Base-by-base conservation (phyloP, 345 rosid genomes). In the Dimocarpus longan region DNA sequence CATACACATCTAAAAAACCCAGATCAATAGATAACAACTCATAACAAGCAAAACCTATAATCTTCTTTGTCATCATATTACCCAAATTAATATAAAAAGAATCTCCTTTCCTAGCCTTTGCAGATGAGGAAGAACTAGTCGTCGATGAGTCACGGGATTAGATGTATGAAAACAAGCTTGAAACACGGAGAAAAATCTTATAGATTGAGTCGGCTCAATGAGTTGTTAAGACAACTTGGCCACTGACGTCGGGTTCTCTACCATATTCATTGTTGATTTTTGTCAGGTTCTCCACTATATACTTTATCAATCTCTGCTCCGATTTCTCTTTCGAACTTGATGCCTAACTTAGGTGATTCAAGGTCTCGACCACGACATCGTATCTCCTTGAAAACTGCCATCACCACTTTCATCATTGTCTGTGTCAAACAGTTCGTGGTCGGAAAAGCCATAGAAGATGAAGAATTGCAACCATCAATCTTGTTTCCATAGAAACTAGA, bases 111-210 rank as follows among this genome's bases (percentile, higher is more conserved):
- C 32, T 28, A 28, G 2, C 32, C 32, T 28, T 28, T 28, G 32
- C 32, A 28, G 32, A 28, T 28, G 32, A 28, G 32, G 32, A 28
- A 28, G 32, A 28, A 28, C 32, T 2, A 2, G 32, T 28, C 32
- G 32, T 28, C 2, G 32, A 28, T 2, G 2, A 28, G 32, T 28
- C 2, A 28, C 32, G 32, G 2, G 32, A 28, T 28, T 28, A 2
- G 32, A 1, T 28, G 32, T 2, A 91, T 85, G 73, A 82, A 95
- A 91, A 16, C 97, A 22, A 90, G 94, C 76, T 87, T 89, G 84
- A 92, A 93, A 84, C 97, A 95, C 18, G 94, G 95, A 81, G 94
- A 92, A 2, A 87, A 32, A 48, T 92, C 94, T 81, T 87, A 91
- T 15, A 95, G 93, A 71, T 63, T 88, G 92, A 65, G 87, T 93